A percentile compares a stretch with the other conserved stretches of the same genome.
phyloP scores from a whole-genome alignment of 495 filamentous ascomycete species.

The Daldinia loculata region DNA sequence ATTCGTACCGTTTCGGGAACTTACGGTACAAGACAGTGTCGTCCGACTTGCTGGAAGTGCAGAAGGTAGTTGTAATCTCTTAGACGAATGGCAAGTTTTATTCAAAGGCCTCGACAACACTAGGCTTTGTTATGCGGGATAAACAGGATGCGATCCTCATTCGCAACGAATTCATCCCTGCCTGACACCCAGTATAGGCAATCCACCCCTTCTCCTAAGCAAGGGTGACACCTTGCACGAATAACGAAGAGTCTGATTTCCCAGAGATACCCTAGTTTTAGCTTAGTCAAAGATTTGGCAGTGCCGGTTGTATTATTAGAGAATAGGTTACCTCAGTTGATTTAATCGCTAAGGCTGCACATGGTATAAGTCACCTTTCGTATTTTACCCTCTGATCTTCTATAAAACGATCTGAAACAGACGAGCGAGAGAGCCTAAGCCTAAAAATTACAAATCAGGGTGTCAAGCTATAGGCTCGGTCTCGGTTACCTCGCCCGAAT shows the following conservation, averaged over 20 bases:
- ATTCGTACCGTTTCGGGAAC: slow-evolving; percentile 38
- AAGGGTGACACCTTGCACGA: not conserved
- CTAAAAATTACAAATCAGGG: too few species aligned
- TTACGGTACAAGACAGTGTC: slow-evolving; percentile 13
- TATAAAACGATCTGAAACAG: not conserved
- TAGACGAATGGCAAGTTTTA: slow-evolving; percentile 39
- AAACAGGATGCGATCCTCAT: slow-evolving; percentile 1
- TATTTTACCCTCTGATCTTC: not conserved
- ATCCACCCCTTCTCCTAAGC: too few species aligned
- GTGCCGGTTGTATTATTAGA: not conserved
- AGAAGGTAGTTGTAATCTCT: slow-evolving; percentile 7
- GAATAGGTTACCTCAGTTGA: not conserved
- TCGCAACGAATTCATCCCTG: slow-evolving; percentile 17
- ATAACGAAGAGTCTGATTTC: not conserved
- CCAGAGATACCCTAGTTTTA: not conserved
- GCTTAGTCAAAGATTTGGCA: not conserved
- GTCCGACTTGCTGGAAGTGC: slow-evolving; percentile 17
- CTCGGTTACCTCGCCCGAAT: not conserved
- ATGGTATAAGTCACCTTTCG: not conserved
- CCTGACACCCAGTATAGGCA: not conserved
- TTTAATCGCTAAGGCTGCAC: not conserved
- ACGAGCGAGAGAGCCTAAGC: too few species aligned
- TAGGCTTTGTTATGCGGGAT: slow-evolving; percentile 26
- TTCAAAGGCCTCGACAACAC: slow-evolving; percentile 33
- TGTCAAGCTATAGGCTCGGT: too few species aligned